Percentiles rank a stretch among this genome's conserved stretches.
Conservation (phyloP, 768 basidiomycete species). For the Russula emetica region DNA sequence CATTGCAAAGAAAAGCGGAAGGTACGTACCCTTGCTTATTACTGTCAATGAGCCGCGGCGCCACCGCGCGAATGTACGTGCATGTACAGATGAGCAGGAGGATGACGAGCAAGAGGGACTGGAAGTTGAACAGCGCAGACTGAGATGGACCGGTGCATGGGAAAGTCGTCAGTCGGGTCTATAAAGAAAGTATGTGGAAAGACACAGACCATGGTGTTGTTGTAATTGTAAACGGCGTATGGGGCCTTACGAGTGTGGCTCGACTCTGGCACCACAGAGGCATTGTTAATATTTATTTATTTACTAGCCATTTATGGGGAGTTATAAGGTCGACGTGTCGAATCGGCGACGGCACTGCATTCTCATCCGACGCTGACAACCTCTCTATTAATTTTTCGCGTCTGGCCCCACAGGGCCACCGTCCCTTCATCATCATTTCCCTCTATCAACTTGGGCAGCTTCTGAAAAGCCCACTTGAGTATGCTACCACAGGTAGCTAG, state of each 20-base stretch:
- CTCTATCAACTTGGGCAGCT: background rate
- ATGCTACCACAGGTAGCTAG: slow-evolving; percentile 86
- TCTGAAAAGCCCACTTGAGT: slow-evolving; percentile 14
- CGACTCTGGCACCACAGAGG: too few relatives aligned
- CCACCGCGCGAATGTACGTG: slow-evolving; percentile 88
- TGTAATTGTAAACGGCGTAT: background rate
- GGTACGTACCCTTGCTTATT: slow-evolving; percentile 86
- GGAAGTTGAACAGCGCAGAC: slow-evolving; percentile 98
- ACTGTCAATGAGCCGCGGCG: slow-evolving; percentile 84
- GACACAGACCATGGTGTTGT: slow-evolving; percentile 7
- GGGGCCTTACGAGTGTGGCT: too few relatives aligned
- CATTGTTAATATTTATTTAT: background rate
- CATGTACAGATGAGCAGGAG: slow-evolving; percentile 94
- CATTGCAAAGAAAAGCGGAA: background rate
- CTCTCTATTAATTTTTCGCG: background rate
- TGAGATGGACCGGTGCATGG: slow-evolving; percentile 30
- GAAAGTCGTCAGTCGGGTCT: background rate
- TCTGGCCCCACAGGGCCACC: background rate
- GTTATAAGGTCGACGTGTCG: slow-evolving; percentile 8
- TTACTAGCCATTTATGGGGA: background rate
- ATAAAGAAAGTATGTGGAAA: background rate
- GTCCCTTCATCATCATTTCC: background rate
- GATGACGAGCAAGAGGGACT: slow-evolving; percentile 89
- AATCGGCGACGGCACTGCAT: background rate
- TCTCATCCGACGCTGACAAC: background rate